Conservation (phyloP, 345 rosid species). For the Mercurialis annua region DNA sequence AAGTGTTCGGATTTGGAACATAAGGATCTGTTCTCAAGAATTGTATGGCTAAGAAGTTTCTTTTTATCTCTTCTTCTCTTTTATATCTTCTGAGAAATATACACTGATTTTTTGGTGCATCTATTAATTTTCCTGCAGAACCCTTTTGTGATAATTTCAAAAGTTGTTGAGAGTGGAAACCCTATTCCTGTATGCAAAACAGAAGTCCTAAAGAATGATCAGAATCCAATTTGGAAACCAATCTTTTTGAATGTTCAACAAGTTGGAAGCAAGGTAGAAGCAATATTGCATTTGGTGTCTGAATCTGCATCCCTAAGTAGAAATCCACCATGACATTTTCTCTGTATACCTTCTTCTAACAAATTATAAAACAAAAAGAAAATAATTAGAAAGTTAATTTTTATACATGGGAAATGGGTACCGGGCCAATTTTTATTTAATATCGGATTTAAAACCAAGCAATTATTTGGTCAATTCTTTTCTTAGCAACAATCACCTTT, state of each 20-base stretch:
- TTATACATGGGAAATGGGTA: background rate
- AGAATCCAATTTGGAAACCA: constrained; percentile 70
- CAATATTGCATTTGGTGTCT: background rate
- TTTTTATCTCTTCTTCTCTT: constrained; percentile 16
- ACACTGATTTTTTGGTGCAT: constrained; percentile 11
- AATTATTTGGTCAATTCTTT: background rate
- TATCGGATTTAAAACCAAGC: background rate
- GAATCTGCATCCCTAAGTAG: constrained; percentile 6
- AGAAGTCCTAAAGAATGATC: constrained; percentile 77
- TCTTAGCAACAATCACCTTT: background rate
- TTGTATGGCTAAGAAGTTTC: constrained; percentile 46
- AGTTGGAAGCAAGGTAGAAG: constrained; percentile 82
- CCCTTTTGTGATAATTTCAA: constrained; percentile 85
- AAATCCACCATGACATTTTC: background rate
- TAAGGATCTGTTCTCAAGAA: constrained; percentile 73
- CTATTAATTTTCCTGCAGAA: constrained; percentile 59
- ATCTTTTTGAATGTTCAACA: constrained; percentile 73
- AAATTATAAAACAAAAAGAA: background rate
- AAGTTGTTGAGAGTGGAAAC: constrained; percentile 53
- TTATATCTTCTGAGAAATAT: constrained; percentile 8
- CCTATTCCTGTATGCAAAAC: constrained; percentile 83
- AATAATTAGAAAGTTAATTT: background rate
- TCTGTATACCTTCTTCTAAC: background rate
- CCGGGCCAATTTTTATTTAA: constrained; percentile 3
- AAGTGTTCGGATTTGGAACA: constrained; percentile 79